phyloP scores from a whole-genome alignment of 129 eudicot species.

The Logfia minima region DNA sequence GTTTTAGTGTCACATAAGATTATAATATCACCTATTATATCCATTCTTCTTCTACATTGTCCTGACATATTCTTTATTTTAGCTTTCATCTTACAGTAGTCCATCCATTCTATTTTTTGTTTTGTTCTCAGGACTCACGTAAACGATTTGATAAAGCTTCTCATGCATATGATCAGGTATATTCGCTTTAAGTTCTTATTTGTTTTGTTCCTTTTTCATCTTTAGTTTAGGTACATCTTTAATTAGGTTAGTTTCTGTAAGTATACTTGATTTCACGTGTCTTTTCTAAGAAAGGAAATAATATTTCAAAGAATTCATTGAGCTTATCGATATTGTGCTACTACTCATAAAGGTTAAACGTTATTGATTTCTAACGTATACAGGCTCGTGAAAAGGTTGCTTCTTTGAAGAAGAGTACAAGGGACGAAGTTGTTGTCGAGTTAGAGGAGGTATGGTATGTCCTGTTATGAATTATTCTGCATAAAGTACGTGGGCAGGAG shows the following conservation, averaged over 20 bases:
- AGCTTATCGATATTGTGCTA: slow-evolving; percentile 7
- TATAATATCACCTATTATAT: background rate
- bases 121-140: slow-evolving; percentile 77
- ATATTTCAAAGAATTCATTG: background rate
- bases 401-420: slow-evolving; percentile 79
- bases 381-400: slow-evolving; percentile 95
- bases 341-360: background rate
- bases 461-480: background rate
- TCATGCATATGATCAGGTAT: slow-evolving; percentile 88
- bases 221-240: background rate
- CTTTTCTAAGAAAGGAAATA: background rate
- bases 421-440: slow-evolving; percentile 89
- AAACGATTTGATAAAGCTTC: slow-evolving; percentile 80
- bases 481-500: background rate
- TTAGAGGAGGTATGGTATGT: slow-evolving; percentile 80
- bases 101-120: slow-evolving; percentile 20
- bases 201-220: slow-evolving; percentile 1
- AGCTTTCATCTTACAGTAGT: slow-evolving; percentile 17
- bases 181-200: background rate
- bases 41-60: background rate
- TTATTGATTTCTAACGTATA: slow-evolving; percentile 19
- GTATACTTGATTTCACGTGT: background rate
- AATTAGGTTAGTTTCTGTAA: background rate
- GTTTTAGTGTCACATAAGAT: slow-evolving; percentile 2
- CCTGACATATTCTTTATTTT: background rate